Base-by-base conservation (phyloP, 177 flowering plant species). In the Vitis hybrid region DNA sequence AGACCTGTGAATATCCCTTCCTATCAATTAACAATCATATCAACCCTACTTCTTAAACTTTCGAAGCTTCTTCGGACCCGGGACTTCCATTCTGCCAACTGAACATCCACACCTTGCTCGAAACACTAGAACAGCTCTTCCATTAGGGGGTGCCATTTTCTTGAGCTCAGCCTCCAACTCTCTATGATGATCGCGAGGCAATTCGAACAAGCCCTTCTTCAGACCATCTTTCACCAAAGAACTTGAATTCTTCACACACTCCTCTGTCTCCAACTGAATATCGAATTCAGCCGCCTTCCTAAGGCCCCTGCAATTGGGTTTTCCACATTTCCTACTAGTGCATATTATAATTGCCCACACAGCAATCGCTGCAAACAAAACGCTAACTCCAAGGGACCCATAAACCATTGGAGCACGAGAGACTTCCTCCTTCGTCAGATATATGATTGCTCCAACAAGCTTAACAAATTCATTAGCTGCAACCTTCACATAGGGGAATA, bases 61-160 rank as follows among this genome's bases (percentile, higher is more conserved):
- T 33, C 84, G 72, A 52, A 66, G 61, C 84, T 85, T 90, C 78
- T 75, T 92, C 1, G 93, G 85, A 12, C 97, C 98, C 1, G 89
- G 82, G 66, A 92, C 94, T 74, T 89, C 93, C 92, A 94, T 80
- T 67, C 86, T 89, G 24, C 97, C 97, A 70, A 88, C 86, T 59
- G 93, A 77, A 66, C 97, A 94, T 3, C 98, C 98, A 74, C 98
- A 94, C 71, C 90, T 83, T 15, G 86, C 90, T 13, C 91, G 84
- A 68, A 90, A 88, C 55, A 94, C 75, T 49, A 94, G 88, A 56
- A 94, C 90, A 6, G 95, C 97, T 69, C 93, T 83, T 49, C 98
- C 98, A 82, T 92, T 94, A 9, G 80, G 79, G 0, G 98, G 98
- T 3, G 98, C 98, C 89, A 94, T 88, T 82, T 90, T 94, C 91